Base-by-base conservation (phyloP, 2,329 filamentous ascomycete species). In the Pseudocercospora macadamiae region DNA sequence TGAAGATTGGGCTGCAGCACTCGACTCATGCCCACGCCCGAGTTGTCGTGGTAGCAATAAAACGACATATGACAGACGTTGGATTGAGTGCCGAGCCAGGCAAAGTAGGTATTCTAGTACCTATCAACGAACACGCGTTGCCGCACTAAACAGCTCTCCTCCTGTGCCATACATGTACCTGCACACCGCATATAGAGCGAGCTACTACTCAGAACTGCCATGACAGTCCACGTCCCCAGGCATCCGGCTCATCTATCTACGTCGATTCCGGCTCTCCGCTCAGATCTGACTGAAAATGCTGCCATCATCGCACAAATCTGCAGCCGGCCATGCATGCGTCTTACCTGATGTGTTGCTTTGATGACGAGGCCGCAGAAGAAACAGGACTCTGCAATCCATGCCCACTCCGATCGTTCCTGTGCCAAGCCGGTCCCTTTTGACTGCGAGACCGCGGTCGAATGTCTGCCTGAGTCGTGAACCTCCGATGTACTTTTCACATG, bases 71-170 rank as follows among this genome's bases (percentile, higher is more conserved):
- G n/a, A n/a, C n/a, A n/a, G n/a, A n/a, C n/a, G n/a, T n/a, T n/a
- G n/a, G n/a, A n/a, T n/a, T n/a, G n/a, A n/a, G 6, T 32, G 28
- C 28, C 28, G 28, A 32, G 28, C 28, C 12, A 6, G 12, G 28
- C 28, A 12, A 12, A 32, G 28, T 32, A 6, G n/a, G n/a, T n/a
- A n/a, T n/a, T n/a, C n/a, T n/a, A n/a, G n/a, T n/a, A n/a, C n/a
- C n/a, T n/a, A n/a, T n/a, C n/a, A n/a, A 28, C 23, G 42, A 26
- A 47, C 42, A 47, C 42, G 42, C 42, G 42, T 45, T 44, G 37
- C 37, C 10, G n/a, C n/a, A n/a, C n/a, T n/a, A n/a, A n/a, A n/a
- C n/a, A n/a, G n/a, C n/a, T 21, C 37, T 21, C n/a, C 47, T 51
- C 47, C 47, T 51, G 18, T 51, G 18, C 47, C 47, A 34, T 34